A percentile compares a stretch with the other conserved stretches of the same genome.
These are phyloP conservation scores for Pichia exigua DNA, from an alignment of 805 yeast genomes.

Conservation along the genomic window DNA sequence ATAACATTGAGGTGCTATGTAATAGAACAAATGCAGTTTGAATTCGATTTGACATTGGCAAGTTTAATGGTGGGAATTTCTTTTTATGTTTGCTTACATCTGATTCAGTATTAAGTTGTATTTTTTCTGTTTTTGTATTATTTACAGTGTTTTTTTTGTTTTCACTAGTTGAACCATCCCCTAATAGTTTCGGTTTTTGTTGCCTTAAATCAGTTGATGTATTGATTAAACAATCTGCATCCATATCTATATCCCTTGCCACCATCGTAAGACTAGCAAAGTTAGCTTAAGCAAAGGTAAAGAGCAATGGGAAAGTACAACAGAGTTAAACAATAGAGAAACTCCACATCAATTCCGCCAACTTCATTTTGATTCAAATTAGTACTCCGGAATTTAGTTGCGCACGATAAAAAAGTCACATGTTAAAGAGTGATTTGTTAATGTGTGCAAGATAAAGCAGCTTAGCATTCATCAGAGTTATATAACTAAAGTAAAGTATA, in stretches of 20 bases:
- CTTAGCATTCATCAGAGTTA: no score
- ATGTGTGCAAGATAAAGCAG: no score
- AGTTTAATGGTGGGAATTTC: background rate
- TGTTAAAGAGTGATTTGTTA: no score
- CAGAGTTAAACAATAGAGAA: no score
- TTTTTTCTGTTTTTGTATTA: background rate
- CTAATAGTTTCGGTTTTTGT: background rate
- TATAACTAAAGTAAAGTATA: background rate
- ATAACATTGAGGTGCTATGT: constrained; percentile 67
- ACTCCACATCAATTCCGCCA: background rate
- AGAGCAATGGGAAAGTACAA: no score
- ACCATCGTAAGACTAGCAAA: background rate
- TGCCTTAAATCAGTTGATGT: background rate
- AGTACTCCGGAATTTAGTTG: background rate
- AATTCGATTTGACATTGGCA: constrained; percentile 33
- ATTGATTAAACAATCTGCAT: background rate
- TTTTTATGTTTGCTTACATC: background rate
- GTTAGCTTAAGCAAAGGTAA: no score
- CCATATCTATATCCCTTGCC: background rate
- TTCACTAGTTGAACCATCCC: no score
- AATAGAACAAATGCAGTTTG: constrained; percentile 65
- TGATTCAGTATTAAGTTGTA: background rate
- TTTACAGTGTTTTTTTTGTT: background rate
- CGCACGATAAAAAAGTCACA: background rate
- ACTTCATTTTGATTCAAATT: no score